Base-by-base conservation (phyloP, 768 basidiomycete genomes). In the Leccinum broughii region DNA sequence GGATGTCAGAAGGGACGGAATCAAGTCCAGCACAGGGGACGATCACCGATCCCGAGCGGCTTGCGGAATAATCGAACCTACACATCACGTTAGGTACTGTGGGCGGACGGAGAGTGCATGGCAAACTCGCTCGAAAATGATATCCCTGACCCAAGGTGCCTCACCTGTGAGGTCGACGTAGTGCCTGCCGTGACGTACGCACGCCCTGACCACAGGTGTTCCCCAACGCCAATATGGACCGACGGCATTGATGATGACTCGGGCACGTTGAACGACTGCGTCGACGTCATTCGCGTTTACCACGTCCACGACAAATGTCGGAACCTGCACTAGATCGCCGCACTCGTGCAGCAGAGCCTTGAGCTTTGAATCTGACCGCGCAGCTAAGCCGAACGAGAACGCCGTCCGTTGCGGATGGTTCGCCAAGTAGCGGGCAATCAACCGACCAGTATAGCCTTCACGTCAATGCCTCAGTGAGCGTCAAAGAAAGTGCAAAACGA, bases 101-200 rank as follows among this genome's bases (percentile, higher is more conserved):
- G 44, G 34, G 37, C 9, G 28, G 46, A 59, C 46, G 57, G 55
- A 66, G 51, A 55, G 15, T 55, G 20, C 58, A 53, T 57, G 51
- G 26, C 34, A 46, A 46, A 76, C 85, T 66, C 64, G 85, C 88
- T 81, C 70, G 30, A 75, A 35, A 51, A 92, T 84, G 54, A 92
- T 87, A 14, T 84, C 75, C 61, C 75, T 76, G 51, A 89, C 81
- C 85, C 88, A 94, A 3, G 78, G 75, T 0, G 81, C 74, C 71
- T 95, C 93, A 8, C 90, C 89, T 2, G 89, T 85, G 35, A 95
- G 77, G 73, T 98, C 95, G 28, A 93, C 85, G 70, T 96, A 96
- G 73, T 95, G 92, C 7, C 84, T 82, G 6, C 90, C 87, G 59
- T 88, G 77, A 37, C 76, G 77, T 5, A 87, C 89, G 63, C 94